Conservation (phyloP, 805 yeast genomes). For the Lachancea waltii region DNA sequence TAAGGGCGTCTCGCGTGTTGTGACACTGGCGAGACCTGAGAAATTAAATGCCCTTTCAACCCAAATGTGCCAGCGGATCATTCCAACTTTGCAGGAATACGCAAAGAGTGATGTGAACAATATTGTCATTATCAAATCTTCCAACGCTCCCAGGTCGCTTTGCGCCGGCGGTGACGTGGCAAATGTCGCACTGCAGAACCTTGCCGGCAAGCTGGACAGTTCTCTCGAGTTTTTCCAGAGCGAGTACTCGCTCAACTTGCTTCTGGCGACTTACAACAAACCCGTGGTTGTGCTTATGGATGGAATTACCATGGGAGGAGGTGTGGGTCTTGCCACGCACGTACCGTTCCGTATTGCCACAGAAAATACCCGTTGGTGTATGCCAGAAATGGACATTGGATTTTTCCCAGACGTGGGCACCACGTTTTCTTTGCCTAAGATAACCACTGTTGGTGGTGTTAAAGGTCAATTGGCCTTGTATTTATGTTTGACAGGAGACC, state of each 20-base stretch:
- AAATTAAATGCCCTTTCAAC: slow-evolving; percentile 81
- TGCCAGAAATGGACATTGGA: slow-evolving; percentile 98
- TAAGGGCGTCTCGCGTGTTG: slow-evolving; percentile 52
- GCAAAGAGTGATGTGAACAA: slow-evolving; percentile 60
- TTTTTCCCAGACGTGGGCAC: slow-evolving; percentile 96
- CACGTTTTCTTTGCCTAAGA: slow-evolving; percentile 76
- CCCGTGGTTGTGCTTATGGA: slow-evolving; percentile 83
- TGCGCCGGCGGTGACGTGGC: slow-evolving; percentile 98
- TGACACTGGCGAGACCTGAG: slow-evolving; percentile 70
- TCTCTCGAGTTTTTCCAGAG: slow-evolving; percentile 63
- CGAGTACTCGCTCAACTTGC: slow-evolving; percentile 77
- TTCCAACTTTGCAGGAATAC: slow-evolving; percentile 71
- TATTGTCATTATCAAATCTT: slow-evolving; percentile 53
- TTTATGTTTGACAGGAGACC: slow-evolving; percentile 79
- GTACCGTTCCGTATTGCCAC: slow-evolving; percentile 92
- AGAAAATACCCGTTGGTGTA: slow-evolving; percentile 83
- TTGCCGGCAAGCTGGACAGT: slow-evolving; percentile 38
- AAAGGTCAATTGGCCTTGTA: slow-evolving; percentile 82
- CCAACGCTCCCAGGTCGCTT: slow-evolving; percentile 56
- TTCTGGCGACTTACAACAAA: slow-evolving; percentile 74
- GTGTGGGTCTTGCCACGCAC: slow-evolving; percentile 87
- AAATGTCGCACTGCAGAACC: slow-evolving; percentile 58
- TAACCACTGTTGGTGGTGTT: slow-evolving; percentile 34
- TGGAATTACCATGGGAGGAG: slow-evolving; percentile 98
- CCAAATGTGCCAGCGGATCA: slow-evolving; percentile 65